Base-by-base conservation (phyloP, 2,329 filamentous ascomycete genomes). In the Fusarium sp. region DNA sequence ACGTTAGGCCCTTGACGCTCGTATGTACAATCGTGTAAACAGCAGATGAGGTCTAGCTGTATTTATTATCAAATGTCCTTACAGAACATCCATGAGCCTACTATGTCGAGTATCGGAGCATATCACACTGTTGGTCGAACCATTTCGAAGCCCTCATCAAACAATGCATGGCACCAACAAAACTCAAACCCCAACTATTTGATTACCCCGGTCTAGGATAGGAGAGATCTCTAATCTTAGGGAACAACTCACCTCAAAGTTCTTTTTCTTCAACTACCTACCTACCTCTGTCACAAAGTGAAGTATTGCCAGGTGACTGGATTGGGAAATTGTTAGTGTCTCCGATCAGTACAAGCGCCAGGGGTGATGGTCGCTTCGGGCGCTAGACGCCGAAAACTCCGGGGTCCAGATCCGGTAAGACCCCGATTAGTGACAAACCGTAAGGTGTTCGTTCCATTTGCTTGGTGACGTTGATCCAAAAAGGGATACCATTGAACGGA, bases 311-410 rank as follows among this genome's bases (percentile, higher is more conserved):
- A 32, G 22, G 30, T 67, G 41, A 52, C 60, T 59, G 29, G 46
- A 73, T 62, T 46, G 48, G 61, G 66, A 63, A 60, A 66, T 65
- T 70, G 58, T 68, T 74, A 70, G 72, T 70, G 72, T 52, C 57
- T 48, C 46, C 46, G 52, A 61, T 74, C 47, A 40, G 58, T 67
- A 56, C 58, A 72, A 74, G 72, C 57, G 67, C 55, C 69, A 74
- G 67, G 72, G 72, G 71, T 22, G 25, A 30, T 37, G 29, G 12
- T 53, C 49, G 34, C 41, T 12, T 68, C 70, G 70, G 70, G 58
- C 41, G 30, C 32, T 32, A 13, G 51, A 53, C 69, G 65, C 70
- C 70, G 70, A 72, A 67, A 68, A 62, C 67, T 72, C 70, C 69
- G 69, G 51, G 45, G 45, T 45, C 58, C 55, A 59, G 57, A 58